Evolutionary conservation across 202 grass and related monocot species (phyloP).

Genomic region (Zoysia matrella): DNA sequence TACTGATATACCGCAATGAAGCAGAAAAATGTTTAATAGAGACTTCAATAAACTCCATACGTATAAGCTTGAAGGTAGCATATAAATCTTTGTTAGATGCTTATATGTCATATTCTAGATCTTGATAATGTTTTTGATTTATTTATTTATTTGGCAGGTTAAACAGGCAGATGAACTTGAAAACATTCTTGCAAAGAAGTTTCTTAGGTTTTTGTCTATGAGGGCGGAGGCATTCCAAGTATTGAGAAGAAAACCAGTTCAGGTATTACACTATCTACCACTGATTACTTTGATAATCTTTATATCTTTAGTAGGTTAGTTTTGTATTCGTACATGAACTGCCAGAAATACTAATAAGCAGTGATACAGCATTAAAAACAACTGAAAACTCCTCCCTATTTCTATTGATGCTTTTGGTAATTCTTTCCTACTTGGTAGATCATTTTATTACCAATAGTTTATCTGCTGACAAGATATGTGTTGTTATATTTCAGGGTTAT

Average conservation of each 20-base stretch:
- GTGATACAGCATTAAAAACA: neutral
- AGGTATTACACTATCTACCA: conserved; percentile 58
- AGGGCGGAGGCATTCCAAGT: conserved; percentile 97
- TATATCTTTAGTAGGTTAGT: conserved; percentile 9
- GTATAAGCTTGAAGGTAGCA: conserved; percentile 92
- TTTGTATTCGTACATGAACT: conserved; percentile 1
- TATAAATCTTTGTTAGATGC: conserved; percentile 12
- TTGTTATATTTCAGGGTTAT: conserved; percentile 68
- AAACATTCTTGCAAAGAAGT: conserved; percentile 97
- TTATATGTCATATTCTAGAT: neutral
- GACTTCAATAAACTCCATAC: conserved; percentile 93
- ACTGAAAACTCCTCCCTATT: neutral
- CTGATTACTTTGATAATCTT: neutral
- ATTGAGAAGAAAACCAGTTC: conserved; percentile 92
- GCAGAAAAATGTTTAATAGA: conserved; percentile 97
- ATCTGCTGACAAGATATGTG: neutral
- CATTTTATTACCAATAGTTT: neutral
- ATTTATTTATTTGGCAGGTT: conserved; percentile 54
- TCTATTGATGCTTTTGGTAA: neutral
- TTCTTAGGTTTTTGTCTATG: conserved; percentile 96
- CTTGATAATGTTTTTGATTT: conserved; percentile 17
- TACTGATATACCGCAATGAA: conserved; percentile 94
- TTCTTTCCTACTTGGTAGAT: conserved; percentile 1
- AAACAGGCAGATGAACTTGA: conserved; percentile 97
- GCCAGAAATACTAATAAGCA: neutral